Conservation (phyloP, 2,329 filamentous ascomycete genomes). For the Monilinia aucupariae region DNA sequence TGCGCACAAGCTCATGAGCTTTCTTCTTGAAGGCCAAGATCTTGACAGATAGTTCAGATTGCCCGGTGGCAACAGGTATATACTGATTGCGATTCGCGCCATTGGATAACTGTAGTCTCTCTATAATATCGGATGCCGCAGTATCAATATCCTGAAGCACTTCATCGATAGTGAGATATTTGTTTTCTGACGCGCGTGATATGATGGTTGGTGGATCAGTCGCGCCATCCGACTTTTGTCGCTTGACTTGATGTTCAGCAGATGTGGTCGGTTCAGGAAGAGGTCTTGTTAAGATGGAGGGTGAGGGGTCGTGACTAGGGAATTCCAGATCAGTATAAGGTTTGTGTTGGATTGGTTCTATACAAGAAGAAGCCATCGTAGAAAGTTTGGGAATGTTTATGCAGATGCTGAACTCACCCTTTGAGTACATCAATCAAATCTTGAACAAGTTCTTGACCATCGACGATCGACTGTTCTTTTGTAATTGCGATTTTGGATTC, state of each 20-base stretch:
- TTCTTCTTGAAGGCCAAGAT: constrained; percentile 51
- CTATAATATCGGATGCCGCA: constrained; percentile 45
- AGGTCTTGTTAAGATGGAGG: constrained; percentile 51
- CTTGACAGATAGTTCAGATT: constrained; percentile 29
- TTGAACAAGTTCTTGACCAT: constrained; percentile 37
- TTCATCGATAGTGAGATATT: constrained; percentile 59
- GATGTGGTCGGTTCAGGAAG: constrained; percentile 42
- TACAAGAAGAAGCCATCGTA: constrained; percentile 6
- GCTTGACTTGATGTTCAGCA: constrained; percentile 53
- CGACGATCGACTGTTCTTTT: constrained; percentile 29
- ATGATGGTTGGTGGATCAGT: constrained; percentile 41
- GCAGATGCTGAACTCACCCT: constrained; percentile 36
- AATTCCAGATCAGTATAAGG: constrained; percentile 25
- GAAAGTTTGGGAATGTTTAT: neutral
- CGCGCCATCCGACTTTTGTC: constrained; percentile 51
- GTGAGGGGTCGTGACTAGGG: constrained; percentile 48
- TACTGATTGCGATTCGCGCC: constrained; percentile 27
- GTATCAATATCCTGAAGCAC: constrained; percentile 54
- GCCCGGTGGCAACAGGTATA: constrained; percentile 21
- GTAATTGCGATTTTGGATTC: constrained; percentile 24
- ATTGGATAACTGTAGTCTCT: constrained; percentile 42
- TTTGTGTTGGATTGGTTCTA: constrained; percentile 13
- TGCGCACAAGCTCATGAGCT: constrained; percentile 56
- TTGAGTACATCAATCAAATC: constrained; percentile 42
- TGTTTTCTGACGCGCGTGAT: constrained; percentile 37